A percentile compares a stretch with the other conserved stretches of the same genome.
Evolutionary conservation across 2,329 filamentous ascomycete genomes (phyloP).

Genomic region (Aureobasidium sp.): DNA sequence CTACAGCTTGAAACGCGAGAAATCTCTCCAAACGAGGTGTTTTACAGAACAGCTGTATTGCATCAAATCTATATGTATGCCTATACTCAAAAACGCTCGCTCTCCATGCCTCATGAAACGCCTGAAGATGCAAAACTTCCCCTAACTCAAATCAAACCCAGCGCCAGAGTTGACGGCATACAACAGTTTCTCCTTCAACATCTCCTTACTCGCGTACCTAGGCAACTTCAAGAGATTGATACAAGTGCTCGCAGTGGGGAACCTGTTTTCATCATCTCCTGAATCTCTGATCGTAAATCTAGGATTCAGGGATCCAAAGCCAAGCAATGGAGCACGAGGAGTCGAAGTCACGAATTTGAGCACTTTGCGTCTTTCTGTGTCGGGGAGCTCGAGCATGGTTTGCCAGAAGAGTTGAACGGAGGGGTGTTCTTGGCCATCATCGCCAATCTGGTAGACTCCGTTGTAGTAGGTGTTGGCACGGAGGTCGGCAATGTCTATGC

Average conservation of each 20-base stretch:
- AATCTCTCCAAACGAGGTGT: too few species aligned
- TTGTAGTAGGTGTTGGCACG: constrained; percentile 78
- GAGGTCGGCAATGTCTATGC: constrained; percentile 82
- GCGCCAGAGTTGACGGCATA: constrained; percentile 87
- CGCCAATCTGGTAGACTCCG: constrained; percentile 81
- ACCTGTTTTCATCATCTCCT: constrained; percentile 62
- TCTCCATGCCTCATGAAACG: background rate
- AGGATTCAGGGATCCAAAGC: constrained; percentile 78
- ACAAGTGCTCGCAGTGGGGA: constrained; percentile 93
- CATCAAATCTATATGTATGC: background rate
- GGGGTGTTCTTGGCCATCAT: constrained; percentile 77
- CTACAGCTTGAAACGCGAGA: too few species aligned
- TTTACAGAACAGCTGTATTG: background rate
- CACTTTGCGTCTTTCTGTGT: constrained; percentile 72
- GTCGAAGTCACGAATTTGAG: constrained; percentile 95
- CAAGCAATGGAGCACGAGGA: constrained; percentile 78
- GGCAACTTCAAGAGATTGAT: constrained; percentile 92
- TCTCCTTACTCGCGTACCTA: constrained; percentile 59
- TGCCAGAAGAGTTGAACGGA: constrained; percentile 86
- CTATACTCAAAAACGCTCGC: too few species aligned
- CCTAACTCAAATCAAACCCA: constrained; percentile 76
- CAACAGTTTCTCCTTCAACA: constrained; percentile 69
- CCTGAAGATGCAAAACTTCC: background rate
- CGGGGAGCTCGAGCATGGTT: constrained; percentile 67
- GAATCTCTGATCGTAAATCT: constrained; percentile 84